These are phyloP conservation scores for Pseudomonodictys pantanalensis DNA, from an alignment of 495 filamentous ascomycete species.

Conservation along the genomic window DNA sequence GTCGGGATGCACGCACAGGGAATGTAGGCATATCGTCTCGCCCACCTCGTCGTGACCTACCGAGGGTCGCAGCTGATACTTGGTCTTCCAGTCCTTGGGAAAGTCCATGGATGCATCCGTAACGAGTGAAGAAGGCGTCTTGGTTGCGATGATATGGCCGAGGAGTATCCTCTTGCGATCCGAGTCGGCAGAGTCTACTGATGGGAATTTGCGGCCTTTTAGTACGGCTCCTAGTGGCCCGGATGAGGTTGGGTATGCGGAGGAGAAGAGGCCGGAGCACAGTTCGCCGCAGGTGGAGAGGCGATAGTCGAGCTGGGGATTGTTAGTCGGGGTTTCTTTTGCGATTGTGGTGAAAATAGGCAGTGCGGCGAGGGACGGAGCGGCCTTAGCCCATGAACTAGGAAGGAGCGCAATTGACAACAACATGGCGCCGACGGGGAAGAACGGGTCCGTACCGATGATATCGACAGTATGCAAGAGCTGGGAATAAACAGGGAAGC, in stretches of 20 bases:
- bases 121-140: slow-evolving; percentile 56
- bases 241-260: slow-evolving; percentile 45
- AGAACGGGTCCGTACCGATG: neutral
- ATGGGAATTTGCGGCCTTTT: slow-evolving; percentile 15
- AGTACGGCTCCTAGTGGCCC: slow-evolving; percentile 47
- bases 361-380: neutral
- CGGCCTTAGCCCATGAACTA: neutral
- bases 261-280: slow-evolving; percentile 73
- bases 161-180: slow-evolving; percentile 63
- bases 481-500: too few species aligned
- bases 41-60: slow-evolving; percentile 69
- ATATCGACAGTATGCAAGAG: neutral
- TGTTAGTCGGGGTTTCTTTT: slow-evolving; percentile 12
- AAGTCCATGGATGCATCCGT: slow-evolving; percentile 76
- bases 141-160: slow-evolving; percentile 77
- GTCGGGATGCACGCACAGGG: slow-evolving; percentile 71
- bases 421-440: neutral
- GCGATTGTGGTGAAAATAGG: slow-evolving; percentile 1
- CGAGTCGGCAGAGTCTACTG: slow-evolving; percentile 50
- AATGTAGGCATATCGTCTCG: slow-evolving; percentile 75
- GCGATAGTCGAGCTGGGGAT: slow-evolving; percentile 73
- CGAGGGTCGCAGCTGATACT: slow-evolving; percentile 30
- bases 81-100: slow-evolving; percentile 57
- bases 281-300: slow-evolving; percentile 76
- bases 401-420: neutral